Conservation (phyloP, 139 green algal genomes). For the Astrephomene gubernaculifera region DNA sequence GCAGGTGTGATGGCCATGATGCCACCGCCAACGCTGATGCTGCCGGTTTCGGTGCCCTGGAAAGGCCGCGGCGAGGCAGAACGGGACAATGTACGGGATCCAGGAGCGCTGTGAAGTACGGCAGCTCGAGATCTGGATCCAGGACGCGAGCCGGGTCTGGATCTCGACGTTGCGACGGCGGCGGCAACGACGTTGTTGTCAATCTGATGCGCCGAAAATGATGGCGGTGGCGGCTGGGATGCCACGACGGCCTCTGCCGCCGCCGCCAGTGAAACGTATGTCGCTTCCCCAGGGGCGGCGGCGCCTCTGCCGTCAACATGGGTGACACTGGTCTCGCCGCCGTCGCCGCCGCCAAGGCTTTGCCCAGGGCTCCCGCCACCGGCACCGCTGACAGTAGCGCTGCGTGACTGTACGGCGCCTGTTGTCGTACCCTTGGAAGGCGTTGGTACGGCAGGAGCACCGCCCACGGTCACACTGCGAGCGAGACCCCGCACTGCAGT, state of each 20-base stretch:
- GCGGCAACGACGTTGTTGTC: constrained; percentile 11
- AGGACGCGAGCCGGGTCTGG: neutral
- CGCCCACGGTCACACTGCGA: no score
- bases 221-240: neutral
- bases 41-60: no score
- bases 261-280: neutral
- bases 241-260: neutral
- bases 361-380: no score
- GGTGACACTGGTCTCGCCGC: neutral
- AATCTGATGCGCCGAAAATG: neutral
- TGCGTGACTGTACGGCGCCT: no score
- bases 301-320: neutral
- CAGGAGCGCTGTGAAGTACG: neutral
- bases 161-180: neutral
- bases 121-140: neutral
- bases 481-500: no score
- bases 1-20: neutral
- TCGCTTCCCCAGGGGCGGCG: neutral
- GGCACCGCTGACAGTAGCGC: no score
- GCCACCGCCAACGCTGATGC: no score
- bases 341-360: neutral
- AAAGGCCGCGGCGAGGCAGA: neutral
- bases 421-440: no score
- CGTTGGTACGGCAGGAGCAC: no score
- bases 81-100: neutral